Evolutionary conservation across 2,329 filamentous ascomycete species (phyloP).

Genomic region (Monosporascus ibericus): DNA sequence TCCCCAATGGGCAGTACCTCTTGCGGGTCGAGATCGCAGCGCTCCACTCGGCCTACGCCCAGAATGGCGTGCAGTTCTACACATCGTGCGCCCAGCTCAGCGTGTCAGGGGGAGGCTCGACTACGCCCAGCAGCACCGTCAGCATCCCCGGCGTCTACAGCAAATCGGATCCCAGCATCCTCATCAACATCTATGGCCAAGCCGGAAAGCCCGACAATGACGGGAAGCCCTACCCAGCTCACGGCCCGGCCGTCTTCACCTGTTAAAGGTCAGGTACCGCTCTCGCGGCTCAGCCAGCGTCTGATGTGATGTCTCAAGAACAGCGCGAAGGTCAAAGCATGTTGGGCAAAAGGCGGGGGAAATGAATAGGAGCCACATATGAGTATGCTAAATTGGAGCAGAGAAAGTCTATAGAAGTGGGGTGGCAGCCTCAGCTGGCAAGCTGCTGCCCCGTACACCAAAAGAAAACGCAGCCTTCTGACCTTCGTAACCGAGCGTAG

Average conservation of each 20-base stretch:
- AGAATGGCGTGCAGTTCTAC: conserved; percentile 37
- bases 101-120: conserved; percentile 31
- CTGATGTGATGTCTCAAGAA: too few relatives aligned
- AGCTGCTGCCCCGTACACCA: too few relatives aligned
- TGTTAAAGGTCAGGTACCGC: not conserved
- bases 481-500: too few relatives aligned
- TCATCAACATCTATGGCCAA: conserved; percentile 40
- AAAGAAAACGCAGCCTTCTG: too few relatives aligned
- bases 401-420: too few relatives aligned
- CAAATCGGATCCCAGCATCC: conserved; percentile 37
- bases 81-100: conserved; percentile 37
- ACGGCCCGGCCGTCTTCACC: not conserved
- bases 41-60: conserved; percentile 39
- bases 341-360: too few relatives aligned
- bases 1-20: conserved; percentile 49
- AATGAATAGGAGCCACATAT: too few relatives aligned
- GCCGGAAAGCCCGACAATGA: conserved; percentile 35
- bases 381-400: too few relatives aligned
- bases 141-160: conserved; percentile 40
- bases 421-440: too few relatives aligned
- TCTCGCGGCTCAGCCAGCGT: too few relatives aligned
- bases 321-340: too few relatives aligned
- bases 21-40: conserved; percentile 49
- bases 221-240: conserved; percentile 30
- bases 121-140: conserved; percentile 31